phyloP scores from a whole-genome alignment of 139 green algal genomes.

The Chlamydomonas asymmetrica region DNA sequence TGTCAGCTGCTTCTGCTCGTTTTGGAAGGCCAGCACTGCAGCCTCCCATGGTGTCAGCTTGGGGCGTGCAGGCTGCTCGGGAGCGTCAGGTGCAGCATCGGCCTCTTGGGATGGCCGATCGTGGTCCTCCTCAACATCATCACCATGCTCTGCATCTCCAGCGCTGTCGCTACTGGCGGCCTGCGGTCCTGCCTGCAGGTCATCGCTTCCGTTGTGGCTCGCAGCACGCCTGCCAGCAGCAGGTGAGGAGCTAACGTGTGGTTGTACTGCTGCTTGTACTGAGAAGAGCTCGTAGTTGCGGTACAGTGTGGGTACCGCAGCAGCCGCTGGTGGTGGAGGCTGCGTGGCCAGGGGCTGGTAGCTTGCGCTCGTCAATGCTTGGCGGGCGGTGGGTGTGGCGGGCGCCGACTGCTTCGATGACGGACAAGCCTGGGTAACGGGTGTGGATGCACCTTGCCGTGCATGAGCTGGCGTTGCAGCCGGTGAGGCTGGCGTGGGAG shows the following conservation, averaged over 20 bases:
- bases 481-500: too few relatives aligned
- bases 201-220: background rate
- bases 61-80: background rate
- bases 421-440: too few relatives aligned
- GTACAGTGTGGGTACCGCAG: background rate
- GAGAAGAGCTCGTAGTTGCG: conserved; percentile 12
- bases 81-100: conserved; percentile 1
- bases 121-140: background rate
- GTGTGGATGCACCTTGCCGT: too few relatives aligned
- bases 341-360: background rate
- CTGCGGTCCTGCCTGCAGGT: background rate
- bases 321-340: background rate
- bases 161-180: background rate
- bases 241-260: too few relatives aligned
- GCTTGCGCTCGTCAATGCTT: too few relatives aligned
- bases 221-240: too few relatives aligned
- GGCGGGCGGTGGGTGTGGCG: background rate
- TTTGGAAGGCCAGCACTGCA: conserved; percentile 31
- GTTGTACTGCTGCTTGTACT: background rate
- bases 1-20: conserved; percentile 32
- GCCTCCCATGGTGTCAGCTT: conserved; percentile 32
- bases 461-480: too few relatives aligned
- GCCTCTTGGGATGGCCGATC: too few relatives aligned
- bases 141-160: background rate
- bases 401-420: background rate